Percentiles rank a stretch among this genome's conserved stretches.
These are phyloP conservation scores for Hamamelis virginiana DNA, from an alignment of 164 flowering plant species.

Conservation along the genomic window DNA sequence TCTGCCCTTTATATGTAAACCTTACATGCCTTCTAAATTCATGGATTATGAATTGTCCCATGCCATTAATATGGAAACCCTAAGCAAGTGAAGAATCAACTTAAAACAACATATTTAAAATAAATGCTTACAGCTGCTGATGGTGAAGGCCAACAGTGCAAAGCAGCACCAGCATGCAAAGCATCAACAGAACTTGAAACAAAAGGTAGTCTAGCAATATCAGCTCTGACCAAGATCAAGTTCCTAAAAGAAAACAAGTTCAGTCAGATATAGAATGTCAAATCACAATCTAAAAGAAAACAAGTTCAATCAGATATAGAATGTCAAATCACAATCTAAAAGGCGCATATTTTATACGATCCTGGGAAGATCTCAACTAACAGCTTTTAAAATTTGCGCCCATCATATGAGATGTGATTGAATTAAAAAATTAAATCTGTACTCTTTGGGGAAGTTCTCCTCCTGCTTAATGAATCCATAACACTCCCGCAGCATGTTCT, in stretches of 20 bases:
- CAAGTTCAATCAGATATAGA: conserved; percentile 1
- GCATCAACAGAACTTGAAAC: conserved; percentile 79
- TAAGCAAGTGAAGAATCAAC: conserved; percentile 1
- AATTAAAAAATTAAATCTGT: conserved; percentile 8
- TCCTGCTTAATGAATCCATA: conserved; percentile 67
- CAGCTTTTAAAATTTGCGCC: background rate
- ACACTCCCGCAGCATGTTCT: conserved; percentile 78
- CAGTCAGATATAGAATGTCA: background rate
- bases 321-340: conserved; percentile 1
- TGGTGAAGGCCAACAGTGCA: conserved; percentile 97
- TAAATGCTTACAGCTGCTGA: conserved; percentile 67
- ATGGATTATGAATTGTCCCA: too few relatives aligned
- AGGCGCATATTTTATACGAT: background rate
- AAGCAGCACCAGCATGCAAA: conserved; percentile 95
- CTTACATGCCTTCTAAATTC: background rate
- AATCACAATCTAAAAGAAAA: too few relatives aligned
- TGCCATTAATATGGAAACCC: background rate
- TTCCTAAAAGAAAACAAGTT: conserved; percentile 44
- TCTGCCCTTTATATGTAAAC: background rate
- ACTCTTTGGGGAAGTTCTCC: conserved; percentile 69
- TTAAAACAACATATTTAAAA: background rate
- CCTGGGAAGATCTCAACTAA: background rate
- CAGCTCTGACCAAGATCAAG: conserved; percentile 76
- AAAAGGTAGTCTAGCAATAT: conserved; percentile 89
- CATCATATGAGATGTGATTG: background rate